Evolutionary conservation across 495 filamentous ascomycete species (phyloP), one percentile per base, ranked within the genome.

Genomic region (Ascobolus immersus): DNA sequence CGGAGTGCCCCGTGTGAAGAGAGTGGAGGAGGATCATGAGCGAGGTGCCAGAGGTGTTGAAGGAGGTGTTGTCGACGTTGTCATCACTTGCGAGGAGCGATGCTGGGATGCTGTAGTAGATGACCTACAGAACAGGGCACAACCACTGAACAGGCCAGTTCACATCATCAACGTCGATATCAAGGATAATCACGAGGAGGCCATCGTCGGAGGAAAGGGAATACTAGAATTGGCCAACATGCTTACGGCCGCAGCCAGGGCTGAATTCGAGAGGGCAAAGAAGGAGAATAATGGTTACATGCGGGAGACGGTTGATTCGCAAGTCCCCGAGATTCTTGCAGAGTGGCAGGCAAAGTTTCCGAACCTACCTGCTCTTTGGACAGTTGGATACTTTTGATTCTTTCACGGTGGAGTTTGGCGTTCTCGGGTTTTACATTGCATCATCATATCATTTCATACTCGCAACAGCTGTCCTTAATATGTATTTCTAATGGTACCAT

Each of bases 41-140:
- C 61, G 67, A 44, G 79, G 79, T 5, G 64, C 63, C 34, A 39
- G 58, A n/a, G 86, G 86, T 9, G 74, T 77, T 12, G 81, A 94
- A 50, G 77, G 71, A 4, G 89, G 89, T 4, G 64, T 90, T 13
- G 80, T 93, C 1, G 89, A 99, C 47, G 58, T 94, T 3, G 82
- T 99, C 37, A 76, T 99, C 38, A 99, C 89, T 10, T 99, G 89
- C 48, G 89, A 99, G 51, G 89, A 99, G 52, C 63, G 84, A 28
- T 99, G 89, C 51, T 99, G 86, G 79, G 89, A 99, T 56, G 84
- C 89, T 22, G 86, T 99, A 27, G 65, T 99, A 5, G 89, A 99
- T 41, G 81, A 99, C 48, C 58, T 99, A 32, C 65, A 82, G 26
- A 77, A 69, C 40, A 67, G 89, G 39, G 82, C 81, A 8, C 66